Percentiles rank a stretch among this genome's conserved stretches.
phyloP scores from a whole-genome alignment of 2,329 filamentous ascomycete genomes.

The Phoma sp. region DNA sequence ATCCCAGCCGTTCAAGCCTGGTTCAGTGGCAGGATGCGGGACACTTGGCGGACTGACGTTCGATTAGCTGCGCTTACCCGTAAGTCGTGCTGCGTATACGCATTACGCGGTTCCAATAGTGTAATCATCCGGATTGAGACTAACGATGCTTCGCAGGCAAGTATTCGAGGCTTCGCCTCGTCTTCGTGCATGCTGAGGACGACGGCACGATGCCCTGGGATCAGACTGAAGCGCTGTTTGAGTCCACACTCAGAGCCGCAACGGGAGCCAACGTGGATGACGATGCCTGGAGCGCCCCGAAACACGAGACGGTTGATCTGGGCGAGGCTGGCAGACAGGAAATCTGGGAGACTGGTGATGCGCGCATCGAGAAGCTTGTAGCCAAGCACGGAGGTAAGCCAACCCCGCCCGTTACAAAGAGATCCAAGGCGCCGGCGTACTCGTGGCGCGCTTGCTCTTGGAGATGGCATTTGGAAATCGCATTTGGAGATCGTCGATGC shows the following conservation, averaged over 20 bases:
- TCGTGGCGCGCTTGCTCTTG: conserved; percentile 14
- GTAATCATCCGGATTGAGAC: not conserved
- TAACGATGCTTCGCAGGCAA: conserved; percentile 13
- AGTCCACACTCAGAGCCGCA: conserved; percentile 35
- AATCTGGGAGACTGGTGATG: conserved; percentile 33
- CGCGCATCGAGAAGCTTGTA: conserved; percentile 42
- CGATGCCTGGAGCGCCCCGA: conserved; percentile 18
- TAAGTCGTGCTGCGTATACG: conserved; percentile 20
- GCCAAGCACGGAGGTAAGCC: conserved; percentile 47
- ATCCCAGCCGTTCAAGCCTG: conserved; percentile 69
- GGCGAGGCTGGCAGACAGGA: conserved; percentile 45
- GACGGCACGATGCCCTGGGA: conserved; percentile 46
- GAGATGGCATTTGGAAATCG: not conserved
- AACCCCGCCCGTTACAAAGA: conserved; percentile 18
- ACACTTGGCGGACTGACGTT: conserved; percentile 78
- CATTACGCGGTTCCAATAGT: not conserved
- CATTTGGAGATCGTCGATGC: conserved; percentile 9
- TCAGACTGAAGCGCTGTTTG: conserved; percentile 43
- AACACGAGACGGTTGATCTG: conserved; percentile 33
- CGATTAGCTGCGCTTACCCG: conserved; percentile 66
- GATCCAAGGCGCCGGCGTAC: conserved; percentile 10
- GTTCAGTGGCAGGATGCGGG: conserved; percentile 71
- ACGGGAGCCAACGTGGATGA: conserved; percentile 20
- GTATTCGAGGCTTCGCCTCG: conserved; percentile 29
- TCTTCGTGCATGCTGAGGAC: conserved; percentile 44